Base-by-base conservation (phyloP, 345 rosid species). In the Gossypioides kirkii region DNA sequence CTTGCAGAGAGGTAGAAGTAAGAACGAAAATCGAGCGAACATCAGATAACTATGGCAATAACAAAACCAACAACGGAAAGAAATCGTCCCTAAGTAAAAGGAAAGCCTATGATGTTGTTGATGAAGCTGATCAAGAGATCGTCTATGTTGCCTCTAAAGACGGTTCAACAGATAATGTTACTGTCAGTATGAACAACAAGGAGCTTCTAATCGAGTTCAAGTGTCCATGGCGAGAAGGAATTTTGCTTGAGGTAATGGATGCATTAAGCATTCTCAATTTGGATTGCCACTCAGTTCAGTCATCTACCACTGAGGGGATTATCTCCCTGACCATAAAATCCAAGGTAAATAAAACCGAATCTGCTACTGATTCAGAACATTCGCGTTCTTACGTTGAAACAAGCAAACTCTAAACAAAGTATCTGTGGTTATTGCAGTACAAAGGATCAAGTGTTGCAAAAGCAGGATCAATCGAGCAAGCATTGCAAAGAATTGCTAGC, bases 181-280 rank as follows among this genome's bases (percentile, higher is more conserved):
- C 75, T 18, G 84, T 93, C 17, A 77, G 79, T 71, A 69, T 72
- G 59, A 84, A 77, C 10, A 87, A 87, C 10, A 80, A 80, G 56
- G 90, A 86, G 64, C 88, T 90, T 73, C 49, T 79, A 72, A 89
- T 93, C 23, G 94, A 91, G 77, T 78, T 95, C 36, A 83, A 80
- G 70, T 88, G 98, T 81, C 77, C 77, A n/a, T 92, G 90, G 93
- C 87, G 84, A 81, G 99, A 95, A 71, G 94, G 97, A 47, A 52
- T 91, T 64, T 76, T 95, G 81, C 84, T 95, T 4, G 93, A 88
- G 83, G 83, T 93, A 56, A 85, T 95, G 85, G 94, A 88, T 81
- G 92, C 80, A 54, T 72, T 82, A 41, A 84, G 86, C 85, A 77
- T 72, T 78, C 87, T 89, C 70, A 80, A 77, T 65, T 69, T 96